Conservation (phyloP, 2,329 filamentous ascomycete genomes). For the Chalara sp. region DNA sequence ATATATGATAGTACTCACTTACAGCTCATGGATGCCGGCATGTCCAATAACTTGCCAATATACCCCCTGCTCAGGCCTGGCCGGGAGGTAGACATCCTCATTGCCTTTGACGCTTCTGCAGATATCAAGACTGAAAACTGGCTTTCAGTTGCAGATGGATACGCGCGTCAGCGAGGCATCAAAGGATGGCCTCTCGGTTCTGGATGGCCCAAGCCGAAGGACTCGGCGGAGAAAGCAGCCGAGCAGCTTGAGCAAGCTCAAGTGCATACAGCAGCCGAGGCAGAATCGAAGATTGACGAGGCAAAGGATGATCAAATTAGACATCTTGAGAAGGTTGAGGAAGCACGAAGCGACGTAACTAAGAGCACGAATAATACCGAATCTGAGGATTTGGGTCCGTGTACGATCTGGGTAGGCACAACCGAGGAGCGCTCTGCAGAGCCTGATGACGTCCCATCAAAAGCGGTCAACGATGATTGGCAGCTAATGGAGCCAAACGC, state of each 20-base stretch:
- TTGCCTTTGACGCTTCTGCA: constrained; percentile 87
- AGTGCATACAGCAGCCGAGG: constrained; percentile 46
- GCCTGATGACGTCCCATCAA: constrained; percentile 43
- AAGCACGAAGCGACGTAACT: constrained; percentile 11
- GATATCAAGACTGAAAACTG: constrained; percentile 94
- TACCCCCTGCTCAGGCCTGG: constrained; percentile 89
- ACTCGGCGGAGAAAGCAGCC: constrained; percentile 52
- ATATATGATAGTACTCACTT: constrained; percentile 66
- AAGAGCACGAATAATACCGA: constrained; percentile 26
- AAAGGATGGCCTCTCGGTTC: constrained; percentile 92
- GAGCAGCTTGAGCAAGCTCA: constrained; percentile 63
- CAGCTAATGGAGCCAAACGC: constrained; percentile 69
- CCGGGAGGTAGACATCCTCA: constrained; percentile 78
- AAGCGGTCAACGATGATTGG: constrained; percentile 54
- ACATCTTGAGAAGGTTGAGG: constrained; percentile 25
- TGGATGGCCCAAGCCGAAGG: constrained; percentile 73
- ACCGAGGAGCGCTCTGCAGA: constrained; percentile 62
- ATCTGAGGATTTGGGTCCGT: constrained; percentile 70
- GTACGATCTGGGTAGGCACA: constrained; percentile 90
- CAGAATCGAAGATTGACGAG: constrained; percentile 54
- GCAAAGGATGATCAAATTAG: constrained; percentile 43
- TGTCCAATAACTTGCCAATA: constrained; percentile 96
- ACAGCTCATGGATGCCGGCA: constrained; percentile 91
- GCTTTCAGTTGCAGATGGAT: constrained; percentile 90
- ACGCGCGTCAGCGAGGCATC: constrained; percentile 80